A percentile compares a stretch with the other conserved stretches of the same genome.
Evolutionary conservation across 2,329 filamentous ascomycete genomes (phyloP).

Genomic region (Curvularia eragrostidis): DNA sequence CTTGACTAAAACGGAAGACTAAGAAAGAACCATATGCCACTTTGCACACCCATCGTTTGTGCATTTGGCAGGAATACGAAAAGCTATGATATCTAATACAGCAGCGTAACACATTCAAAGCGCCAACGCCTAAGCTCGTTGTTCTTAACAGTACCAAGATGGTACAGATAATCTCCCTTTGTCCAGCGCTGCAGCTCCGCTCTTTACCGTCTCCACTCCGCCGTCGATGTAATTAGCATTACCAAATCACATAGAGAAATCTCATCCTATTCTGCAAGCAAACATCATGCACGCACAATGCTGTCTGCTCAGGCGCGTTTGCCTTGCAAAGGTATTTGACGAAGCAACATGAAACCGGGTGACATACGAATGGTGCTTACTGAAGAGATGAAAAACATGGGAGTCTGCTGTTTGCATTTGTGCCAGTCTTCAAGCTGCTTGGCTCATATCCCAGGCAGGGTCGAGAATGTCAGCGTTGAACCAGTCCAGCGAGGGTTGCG

Average conservation of each 20-base stretch:
- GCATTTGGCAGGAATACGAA: neutral
- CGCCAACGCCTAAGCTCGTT: neutral
- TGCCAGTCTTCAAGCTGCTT: constrained; percentile 16
- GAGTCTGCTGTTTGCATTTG: neutral
- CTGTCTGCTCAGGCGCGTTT: neutral
- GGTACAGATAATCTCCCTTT: neutral
- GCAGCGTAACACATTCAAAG: neutral
- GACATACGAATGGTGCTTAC: neutral
- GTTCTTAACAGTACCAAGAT: neutral
- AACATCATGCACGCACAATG: neutral
- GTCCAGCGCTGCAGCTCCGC: neutral
- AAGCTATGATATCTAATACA: neutral
- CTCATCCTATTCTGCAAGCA: neutral
- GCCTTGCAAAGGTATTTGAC: neutral
- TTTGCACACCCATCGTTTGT: neutral
- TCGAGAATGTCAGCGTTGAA: constrained; percentile 45
- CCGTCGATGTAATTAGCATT: neutral
- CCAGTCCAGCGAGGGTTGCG: constrained; percentile 45
- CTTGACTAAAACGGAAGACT: neutral
- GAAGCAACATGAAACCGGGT: neutral
- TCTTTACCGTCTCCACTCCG: neutral
- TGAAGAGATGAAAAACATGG: neutral
- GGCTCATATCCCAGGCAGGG: constrained; percentile 31
- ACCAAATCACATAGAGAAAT: neutral
- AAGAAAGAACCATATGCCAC: neutral